A percentile compares a stretch with the other conserved stretches of the same genome.
Conservation (phyloP, 805 yeast genomes). For the Pichia insulana region DNA sequence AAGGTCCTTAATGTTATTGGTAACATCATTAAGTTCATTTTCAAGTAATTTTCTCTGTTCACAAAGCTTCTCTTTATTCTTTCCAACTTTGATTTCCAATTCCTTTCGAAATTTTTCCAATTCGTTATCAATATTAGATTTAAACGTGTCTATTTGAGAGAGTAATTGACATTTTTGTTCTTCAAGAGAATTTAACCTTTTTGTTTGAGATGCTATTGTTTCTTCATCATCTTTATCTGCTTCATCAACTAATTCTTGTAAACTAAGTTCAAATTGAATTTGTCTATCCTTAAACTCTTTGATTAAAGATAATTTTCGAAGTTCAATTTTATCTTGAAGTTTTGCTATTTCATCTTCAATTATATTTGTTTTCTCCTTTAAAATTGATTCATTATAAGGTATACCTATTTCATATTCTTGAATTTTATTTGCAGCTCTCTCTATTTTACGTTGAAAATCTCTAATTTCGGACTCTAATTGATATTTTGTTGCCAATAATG, state of each 20-base stretch:
- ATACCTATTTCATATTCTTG: conserved; percentile 7
- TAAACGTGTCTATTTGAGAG: conserved; percentile 15
- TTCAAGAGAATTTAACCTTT: conserved; percentile 12
- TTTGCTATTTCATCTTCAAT: not conserved
- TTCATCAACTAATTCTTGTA: conserved; percentile 21
- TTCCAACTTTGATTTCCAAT: not conserved
- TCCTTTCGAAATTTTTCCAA: conserved; percentile 5
- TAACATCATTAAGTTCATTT: not conserved
- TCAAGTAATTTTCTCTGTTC: not conserved
- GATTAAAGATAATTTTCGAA: conserved; percentile 27
- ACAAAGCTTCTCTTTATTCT: not conserved
- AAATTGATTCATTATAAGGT: not conserved
- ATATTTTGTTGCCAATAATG: not conserved
- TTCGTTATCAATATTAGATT: conserved; percentile 7
- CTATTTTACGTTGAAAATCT: conserved; percentile 1
- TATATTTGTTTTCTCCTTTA: not conserved
- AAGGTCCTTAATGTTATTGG: too few species aligned
- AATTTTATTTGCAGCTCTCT: not conserved
- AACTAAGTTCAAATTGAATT: conserved; percentile 15
- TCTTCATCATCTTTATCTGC: conserved; percentile 25
- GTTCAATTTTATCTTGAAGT: conserved; percentile 17
- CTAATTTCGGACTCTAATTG: not conserved
- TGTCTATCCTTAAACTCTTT: conserved; percentile 14
- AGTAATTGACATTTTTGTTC: conserved; percentile 20
- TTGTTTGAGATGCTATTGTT: conserved; percentile 18